Percentiles rank a stretch among this genome's conserved stretches.
phyloP scores from a whole-genome alignment of 1,284 basidiomycete genomes.

The Earliella scabrosa region DNA sequence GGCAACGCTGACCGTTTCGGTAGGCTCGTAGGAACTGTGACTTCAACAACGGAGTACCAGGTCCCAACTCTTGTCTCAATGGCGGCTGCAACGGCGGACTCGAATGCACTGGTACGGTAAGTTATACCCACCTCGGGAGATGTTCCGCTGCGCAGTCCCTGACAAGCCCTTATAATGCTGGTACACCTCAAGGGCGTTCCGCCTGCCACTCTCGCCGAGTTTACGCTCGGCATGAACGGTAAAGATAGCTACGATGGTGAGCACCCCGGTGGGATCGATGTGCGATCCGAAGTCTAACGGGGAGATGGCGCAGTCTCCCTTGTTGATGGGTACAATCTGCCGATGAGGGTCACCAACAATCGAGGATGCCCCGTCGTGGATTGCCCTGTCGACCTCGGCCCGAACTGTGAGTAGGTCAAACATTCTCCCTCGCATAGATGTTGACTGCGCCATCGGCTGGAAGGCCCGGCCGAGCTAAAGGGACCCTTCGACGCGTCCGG shows the following conservation, averaged over 20 bases:
- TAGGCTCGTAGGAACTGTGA: constrained; percentile 48
- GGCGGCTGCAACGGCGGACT: constrained; percentile 53
- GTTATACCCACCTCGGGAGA: background rate
- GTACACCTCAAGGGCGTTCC: constrained; percentile 42
- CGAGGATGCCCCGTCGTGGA: constrained; percentile 44
- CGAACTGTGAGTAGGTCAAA: constrained; percentile 36
- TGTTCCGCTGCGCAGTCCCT: too few species aligned
- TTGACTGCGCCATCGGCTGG: constrained; percentile 8
- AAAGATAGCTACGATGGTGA: constrained; percentile 46
- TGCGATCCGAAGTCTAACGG: too few species aligned
- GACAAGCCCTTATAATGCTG: too few species aligned
- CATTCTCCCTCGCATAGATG: too few species aligned
- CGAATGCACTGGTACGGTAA: constrained; percentile 42
- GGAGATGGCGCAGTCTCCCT: constrained; percentile 35
- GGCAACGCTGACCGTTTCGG: too few species aligned
- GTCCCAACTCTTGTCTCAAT: constrained; percentile 42
- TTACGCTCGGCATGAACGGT: constrained; percentile 37
- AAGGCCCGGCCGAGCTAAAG: constrained; percentile 41
- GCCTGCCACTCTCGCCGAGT: constrained; percentile 48
- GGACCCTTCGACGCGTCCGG: constrained; percentile 44
- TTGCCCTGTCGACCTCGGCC: constrained; percentile 48
- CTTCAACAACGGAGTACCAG: constrained; percentile 39
- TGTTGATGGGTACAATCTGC: constrained; percentile 48
- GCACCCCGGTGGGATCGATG: background rate
- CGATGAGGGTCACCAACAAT: constrained; percentile 45